Evolutionary conservation across 352 stramenopile species (phyloP), one percentile per base, ranked within the genome.

Genomic region (Phytophthora palmivora): DNA sequence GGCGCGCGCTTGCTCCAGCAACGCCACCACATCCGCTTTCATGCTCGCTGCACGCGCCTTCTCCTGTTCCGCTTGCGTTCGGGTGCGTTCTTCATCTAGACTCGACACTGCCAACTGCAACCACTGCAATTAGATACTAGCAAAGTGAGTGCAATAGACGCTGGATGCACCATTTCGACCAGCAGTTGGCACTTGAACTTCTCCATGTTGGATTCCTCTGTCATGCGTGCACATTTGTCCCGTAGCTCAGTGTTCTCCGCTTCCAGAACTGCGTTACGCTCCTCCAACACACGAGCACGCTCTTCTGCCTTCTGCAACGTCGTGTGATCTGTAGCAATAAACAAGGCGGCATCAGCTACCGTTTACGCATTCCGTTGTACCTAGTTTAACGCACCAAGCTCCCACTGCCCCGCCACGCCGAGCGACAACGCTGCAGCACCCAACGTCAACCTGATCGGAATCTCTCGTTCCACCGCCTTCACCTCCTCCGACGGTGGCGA

Each of bases 101-200:
- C 79, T 93, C n/a, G 82, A 87, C 16, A 94, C 67, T 16, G 85
- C 87, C 14, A 96, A 71, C 87, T 94, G 59, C 15, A 63, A 9
- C 24, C 18, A 18, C 6, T 6, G 38, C 28, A 33, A 34, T 22
- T 22, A 52, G 16, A 4, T 33, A 21, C 26, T 19, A n/a, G n/a
- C 16, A 46, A 1, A 19, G 12, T 30, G 3, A 16, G 46, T 7
- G 30, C 14, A 41, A 49, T 10, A 19, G 19, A 2, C 24, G 24
- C 3, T 6, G n/a, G 15, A 63, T 49, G 48, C 57, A 90, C 85
- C 87, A 96, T 96, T 54, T 96, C 87, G 7, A 96, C 73, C 48
- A 96, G 81, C 26, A 96, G 67, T 52, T 94, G 84, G 51, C 85
- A 92, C 60, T 92, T 96, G 59, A 96, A 96, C 51, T 94, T 93